A percentile compares a stretch with the other conserved stretches of the same genome.
These are phyloP conservation scores for Acanthamoeba healyi DNA, from an alignment of 208 protist genomes.

Conservation along the genomic window DNA sequence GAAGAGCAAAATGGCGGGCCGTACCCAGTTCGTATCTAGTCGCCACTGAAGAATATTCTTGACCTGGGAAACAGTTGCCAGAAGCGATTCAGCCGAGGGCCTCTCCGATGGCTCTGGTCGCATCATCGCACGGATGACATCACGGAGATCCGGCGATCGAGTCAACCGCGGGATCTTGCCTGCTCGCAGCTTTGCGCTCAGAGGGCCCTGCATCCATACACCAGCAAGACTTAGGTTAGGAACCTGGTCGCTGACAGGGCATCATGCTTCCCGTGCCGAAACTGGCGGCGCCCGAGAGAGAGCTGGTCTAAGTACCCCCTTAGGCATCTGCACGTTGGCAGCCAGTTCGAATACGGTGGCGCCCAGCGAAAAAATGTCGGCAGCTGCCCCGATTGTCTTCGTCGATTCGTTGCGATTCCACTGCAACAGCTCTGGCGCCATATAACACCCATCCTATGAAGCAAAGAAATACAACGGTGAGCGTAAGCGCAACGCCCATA, in stretches of 20 bases:
- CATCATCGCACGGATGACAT: background rate
- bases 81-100: background rate
- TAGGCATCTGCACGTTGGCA: slow-evolving; percentile 2
- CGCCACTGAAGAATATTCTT: background rate
- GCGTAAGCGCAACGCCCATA: background rate
- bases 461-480: too few relatives aligned
- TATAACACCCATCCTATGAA: background rate
- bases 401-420: background rate
- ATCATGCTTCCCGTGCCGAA: background rate
- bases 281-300: background rate
- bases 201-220: background rate
- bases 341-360: slow-evolving; percentile 41
- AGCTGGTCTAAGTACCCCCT: background rate
- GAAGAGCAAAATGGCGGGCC: background rate
- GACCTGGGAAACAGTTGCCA: background rate
- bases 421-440: background rate
- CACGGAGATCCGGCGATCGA: background rate
- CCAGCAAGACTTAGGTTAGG: too few relatives aligned
- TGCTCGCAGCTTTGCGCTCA: background rate
- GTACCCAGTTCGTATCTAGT: background rate
- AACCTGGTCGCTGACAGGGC: too few relatives aligned
- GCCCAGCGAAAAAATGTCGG: slow-evolving; percentile 19
- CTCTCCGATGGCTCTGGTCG: background rate
- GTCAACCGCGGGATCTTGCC: background rate
- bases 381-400: background rate